A percentile compares a stretch with the other conserved stretches of the same genome.
Conservation (phyloP, 2,329 filamentous ascomycete species). For the Sporothrix brunneoviolacea region DNA sequence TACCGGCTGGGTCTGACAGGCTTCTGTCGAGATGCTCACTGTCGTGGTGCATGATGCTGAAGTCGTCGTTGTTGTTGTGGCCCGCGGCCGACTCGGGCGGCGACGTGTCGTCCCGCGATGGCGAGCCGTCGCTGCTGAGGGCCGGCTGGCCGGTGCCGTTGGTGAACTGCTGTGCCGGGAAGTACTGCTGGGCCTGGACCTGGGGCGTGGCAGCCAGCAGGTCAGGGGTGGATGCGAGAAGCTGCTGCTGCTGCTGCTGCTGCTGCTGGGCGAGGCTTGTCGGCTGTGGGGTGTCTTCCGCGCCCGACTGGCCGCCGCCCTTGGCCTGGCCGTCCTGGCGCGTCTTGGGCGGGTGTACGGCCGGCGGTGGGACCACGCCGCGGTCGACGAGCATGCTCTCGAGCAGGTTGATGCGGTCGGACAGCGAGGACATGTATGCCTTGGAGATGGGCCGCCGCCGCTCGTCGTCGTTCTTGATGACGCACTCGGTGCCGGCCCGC, state of each 20-base stretch:
- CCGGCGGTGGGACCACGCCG: constrained; percentile 43
- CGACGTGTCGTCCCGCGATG: constrained; percentile 11
- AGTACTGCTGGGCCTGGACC: not conserved
- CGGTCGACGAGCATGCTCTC: constrained; percentile 45
- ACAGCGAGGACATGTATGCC: constrained; percentile 51
- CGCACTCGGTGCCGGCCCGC: constrained; percentile 41
- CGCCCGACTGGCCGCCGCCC: too few relatives aligned
- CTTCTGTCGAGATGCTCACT: constrained; percentile 2
- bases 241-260: not conserved
- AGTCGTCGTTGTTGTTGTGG: constrained; percentile 2
- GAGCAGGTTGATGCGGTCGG: constrained; percentile 45
- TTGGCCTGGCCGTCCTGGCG: constrained; percentile 27
- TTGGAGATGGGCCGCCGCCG: constrained; percentile 50
- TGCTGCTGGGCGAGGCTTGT: not conserved
- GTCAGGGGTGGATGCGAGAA: not conserved
- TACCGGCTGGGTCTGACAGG: not conserved
- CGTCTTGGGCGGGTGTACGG: constrained; percentile 47
- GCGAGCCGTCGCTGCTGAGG: constrained; percentile 11
- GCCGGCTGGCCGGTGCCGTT: not conserved
- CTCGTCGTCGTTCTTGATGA: constrained; percentile 54
- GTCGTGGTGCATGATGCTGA: constrained; percentile 12
- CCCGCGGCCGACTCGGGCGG: constrained; percentile 7
- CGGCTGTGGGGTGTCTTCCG: constrained; percentile 20
- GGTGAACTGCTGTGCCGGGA: not conserved
- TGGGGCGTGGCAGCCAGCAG: constrained; percentile 4